phyloP scores from a whole-genome alignment of 139 green algal genomes.

The Haematococcus lacustris region DNA sequence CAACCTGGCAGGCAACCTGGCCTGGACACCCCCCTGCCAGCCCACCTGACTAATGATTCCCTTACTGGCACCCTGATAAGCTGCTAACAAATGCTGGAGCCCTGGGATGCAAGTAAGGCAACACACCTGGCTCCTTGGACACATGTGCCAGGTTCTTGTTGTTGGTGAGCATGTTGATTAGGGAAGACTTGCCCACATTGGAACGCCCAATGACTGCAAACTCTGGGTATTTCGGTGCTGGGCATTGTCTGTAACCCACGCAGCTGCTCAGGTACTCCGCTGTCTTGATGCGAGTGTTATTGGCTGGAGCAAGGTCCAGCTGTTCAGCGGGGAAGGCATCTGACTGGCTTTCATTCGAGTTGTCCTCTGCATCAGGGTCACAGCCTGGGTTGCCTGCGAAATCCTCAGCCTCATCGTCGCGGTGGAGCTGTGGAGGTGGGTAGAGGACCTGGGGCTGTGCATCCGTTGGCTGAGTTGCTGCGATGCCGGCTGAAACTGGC shows the following conservation, averaged over 20 bases:
- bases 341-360: too few relatives aligned
- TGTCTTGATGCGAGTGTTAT: neutral
- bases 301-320: neutral
- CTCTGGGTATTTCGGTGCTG: slow-evolving; percentile 60
- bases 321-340: neutral
- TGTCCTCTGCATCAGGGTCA: neutral
- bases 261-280: slow-evolving; percentile 69
- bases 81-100: too few relatives aligned
- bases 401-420: neutral
- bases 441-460: too few relatives aligned
- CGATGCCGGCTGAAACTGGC: too few relatives aligned
- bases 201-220: slow-evolving; percentile 92
- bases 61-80: too few relatives aligned
- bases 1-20: too few relatives aligned
- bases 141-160: slow-evolving; percentile 71
- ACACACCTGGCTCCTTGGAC: slow-evolving; percentile 86
- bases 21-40: too few relatives aligned
- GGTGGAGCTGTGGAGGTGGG: neutral
- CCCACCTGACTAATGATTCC: too few relatives aligned
- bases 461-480: too few relatives aligned
- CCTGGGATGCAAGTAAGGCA: neutral
- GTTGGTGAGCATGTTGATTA: slow-evolving; percentile 96
- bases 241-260: slow-evolving; percentile 22
- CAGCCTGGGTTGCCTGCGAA: neutral
- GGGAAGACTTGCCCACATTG: slow-evolving; percentile 94